phyloP scores from a whole-genome alignment of 2,329 filamentous ascomycete species.

The Apiospora marii region DNA sequence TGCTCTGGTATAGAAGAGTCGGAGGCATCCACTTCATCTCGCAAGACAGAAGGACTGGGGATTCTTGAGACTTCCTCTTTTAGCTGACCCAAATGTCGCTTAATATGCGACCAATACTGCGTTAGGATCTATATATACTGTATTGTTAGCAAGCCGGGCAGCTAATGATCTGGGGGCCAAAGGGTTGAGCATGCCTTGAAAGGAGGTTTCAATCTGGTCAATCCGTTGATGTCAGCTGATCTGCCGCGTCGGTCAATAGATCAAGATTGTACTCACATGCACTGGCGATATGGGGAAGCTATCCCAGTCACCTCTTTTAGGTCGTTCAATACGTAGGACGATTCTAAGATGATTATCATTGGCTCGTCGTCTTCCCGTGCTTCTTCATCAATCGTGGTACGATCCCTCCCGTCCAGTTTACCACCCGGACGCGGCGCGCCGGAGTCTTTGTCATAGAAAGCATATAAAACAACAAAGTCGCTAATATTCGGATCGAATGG shows the following conservation, averaged over 20 bases:
- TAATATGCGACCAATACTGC: not conserved
- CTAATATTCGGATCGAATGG: not conserved
- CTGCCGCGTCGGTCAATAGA: no score
- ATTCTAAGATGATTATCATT: not conserved
- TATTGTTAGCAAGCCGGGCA: not conserved
- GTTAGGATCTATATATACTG: not conserved
- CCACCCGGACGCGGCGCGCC: not conserved
- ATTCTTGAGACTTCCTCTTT: not conserved
- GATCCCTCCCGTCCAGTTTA: not conserved
- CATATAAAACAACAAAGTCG: slow-evolving; percentile 1
- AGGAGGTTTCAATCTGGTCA: not conserved
- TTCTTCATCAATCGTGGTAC: not conserved
- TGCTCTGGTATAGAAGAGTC: not conserved
- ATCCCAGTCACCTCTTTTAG: slow-evolving; percentile 1
- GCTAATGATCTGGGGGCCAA: no score
- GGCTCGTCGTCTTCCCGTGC: not conserved
- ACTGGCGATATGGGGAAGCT: not conserved
- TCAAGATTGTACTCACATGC: not conserved
- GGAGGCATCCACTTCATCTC: not conserved
- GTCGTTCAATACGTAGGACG: not conserved
- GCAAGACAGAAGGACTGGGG: not conserved
- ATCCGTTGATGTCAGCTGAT: not conserved
- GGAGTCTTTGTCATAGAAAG: not conserved
- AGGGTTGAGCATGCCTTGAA: not conserved
- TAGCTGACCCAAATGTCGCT: not conserved